Evolutionary conservation across 2,329 filamentous ascomycete genomes (phyloP).

Genomic region (Paramyrothecium sp.): DNA sequence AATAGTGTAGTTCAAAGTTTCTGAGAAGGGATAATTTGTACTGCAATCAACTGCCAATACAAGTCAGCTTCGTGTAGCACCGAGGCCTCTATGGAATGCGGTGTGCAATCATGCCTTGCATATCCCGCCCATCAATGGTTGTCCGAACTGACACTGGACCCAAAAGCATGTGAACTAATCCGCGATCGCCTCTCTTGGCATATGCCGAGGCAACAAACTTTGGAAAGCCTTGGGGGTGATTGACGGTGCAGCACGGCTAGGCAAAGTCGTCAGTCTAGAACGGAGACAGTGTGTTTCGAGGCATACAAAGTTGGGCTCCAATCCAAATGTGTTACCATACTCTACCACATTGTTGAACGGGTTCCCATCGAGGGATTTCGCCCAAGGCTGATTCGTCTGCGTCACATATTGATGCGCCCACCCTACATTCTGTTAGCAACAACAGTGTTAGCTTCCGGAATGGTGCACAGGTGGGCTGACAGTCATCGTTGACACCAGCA

Average conservation of each 20-base stretch:
- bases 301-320: slow-evolving; percentile 41
- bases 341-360: slow-evolving; percentile 41
- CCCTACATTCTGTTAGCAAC: slow-evolving; percentile 10
- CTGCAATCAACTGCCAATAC: slow-evolving; percentile 35
- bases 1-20: slow-evolving; percentile 21
- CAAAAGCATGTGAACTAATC: slow-evolving; percentile 45
- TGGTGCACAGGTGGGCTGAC: not conserved
- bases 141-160: slow-evolving; percentile 38
- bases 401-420: slow-evolving; percentile 53
- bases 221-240: slow-evolving; percentile 52
- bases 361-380: slow-evolving; percentile 31
- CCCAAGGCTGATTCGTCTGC: slow-evolving; percentile 49
- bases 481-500: slow-evolving; percentile 43
- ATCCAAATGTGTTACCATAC: slow-evolving; percentile 22
- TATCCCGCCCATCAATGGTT: slow-evolving; percentile 8
- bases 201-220: slow-evolving; percentile 40
- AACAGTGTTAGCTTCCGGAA: not conserved
- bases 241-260: slow-evolving; percentile 52
- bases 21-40: slow-evolving; percentile 42
- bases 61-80: not conserved
- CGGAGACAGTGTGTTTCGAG: not conserved
- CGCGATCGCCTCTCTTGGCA: slow-evolving; percentile 33
- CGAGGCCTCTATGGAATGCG: not conserved
- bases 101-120: not conserved
- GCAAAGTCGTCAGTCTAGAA: not conserved